Evolutionary conservation across 2,329 filamentous ascomycete species (phyloP).

Genomic region (Trichoderma gracile): DNA sequence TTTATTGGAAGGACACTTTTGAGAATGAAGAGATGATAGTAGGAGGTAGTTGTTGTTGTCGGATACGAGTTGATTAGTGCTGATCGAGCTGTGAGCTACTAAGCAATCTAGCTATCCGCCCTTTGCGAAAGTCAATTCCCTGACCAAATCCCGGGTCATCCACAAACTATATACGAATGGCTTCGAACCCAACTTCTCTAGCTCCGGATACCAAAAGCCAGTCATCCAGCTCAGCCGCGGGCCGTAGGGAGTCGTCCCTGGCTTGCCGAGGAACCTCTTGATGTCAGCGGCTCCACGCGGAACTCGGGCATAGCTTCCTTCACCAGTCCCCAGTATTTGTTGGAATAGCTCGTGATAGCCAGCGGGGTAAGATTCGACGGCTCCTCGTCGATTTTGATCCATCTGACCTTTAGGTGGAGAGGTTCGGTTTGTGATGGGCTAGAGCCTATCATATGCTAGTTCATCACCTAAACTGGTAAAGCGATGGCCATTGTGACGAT

Average conservation of each 20-base stretch:
- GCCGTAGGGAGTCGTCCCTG: background rate
- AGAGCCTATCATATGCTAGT: conserved; percentile 24
- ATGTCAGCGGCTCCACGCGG: conserved; percentile 9
- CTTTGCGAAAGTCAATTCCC: background rate
- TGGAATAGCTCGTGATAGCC: background rate
- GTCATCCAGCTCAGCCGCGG: conserved; percentile 1
- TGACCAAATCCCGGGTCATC: background rate
- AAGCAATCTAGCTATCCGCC: background rate
- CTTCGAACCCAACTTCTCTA: too few relatives aligned
- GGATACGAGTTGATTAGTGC: background rate
- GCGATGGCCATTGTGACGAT: background rate
- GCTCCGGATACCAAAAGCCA: background rate
- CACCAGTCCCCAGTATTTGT: too few relatives aligned
- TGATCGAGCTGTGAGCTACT: background rate
- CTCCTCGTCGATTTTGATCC: background rate
- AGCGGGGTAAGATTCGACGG: conserved; percentile 11
- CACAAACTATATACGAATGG: conserved; percentile 15
- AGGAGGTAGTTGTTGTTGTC: background rate
- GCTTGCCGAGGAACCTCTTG: conserved; percentile 13
- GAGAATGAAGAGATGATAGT: background rate
- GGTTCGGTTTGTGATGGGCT: background rate
- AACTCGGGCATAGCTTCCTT: background rate
- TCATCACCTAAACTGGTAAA: conserved; percentile 25
- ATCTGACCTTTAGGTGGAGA: conserved; percentile 15
- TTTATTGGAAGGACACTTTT: background rate